Base-by-base conservation (phyloP, 2,329 filamentous ascomycete species). In the Colletotrichum lupini region DNA sequence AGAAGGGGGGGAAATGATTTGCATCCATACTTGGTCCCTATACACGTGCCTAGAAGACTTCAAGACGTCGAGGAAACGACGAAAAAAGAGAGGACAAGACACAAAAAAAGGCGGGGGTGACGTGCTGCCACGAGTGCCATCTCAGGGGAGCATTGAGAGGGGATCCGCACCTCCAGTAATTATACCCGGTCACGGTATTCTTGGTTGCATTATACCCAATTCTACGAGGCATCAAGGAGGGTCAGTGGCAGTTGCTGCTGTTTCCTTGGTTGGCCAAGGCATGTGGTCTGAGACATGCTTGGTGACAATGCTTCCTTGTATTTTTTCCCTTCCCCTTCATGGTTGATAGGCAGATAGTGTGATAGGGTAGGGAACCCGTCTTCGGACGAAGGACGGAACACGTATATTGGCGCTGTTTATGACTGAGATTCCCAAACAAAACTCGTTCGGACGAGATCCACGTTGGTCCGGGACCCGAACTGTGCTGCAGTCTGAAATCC, bases 361-460 rank as follows among this genome's bases (percentile, higher is more conserved):
- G 37, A 42, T 42, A 42, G 37, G 32, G 42, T 67, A 71, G 35
- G 67, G 56, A 73, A 71, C 42, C 22, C 9, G 32, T 52, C 67
- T 73, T 73, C 56, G 71, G 71, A 73, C 71, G 71, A 73, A 26
- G 49, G 49, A 62, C 67, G 67, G 71, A 66, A 66, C 67, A 66
- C 35, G 67, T 66, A 66, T 66, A 66, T 66, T 28, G 65, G 37
- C 49, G 67, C 61, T 56, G 60, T 37, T 53, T 71, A 61, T 62
- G 60, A 70, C 35, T 66, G 56, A 71, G 67, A 71, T 71, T 61
- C 65, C 65, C 58, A 73, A 73, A 71, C 71, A 70, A 16, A 56
- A 73, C 26, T 66, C 71, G 71, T 73, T 73, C 71, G 71, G 71
- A 73, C 56, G 71, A 73, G 60, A 71, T 73, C 71, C 71, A 66